Evolutionary conservation across 352 stramenopile species (phyloP), one percentile per base, ranked within the genome.

Genomic region (Elongisporangium anandrum): DNA sequence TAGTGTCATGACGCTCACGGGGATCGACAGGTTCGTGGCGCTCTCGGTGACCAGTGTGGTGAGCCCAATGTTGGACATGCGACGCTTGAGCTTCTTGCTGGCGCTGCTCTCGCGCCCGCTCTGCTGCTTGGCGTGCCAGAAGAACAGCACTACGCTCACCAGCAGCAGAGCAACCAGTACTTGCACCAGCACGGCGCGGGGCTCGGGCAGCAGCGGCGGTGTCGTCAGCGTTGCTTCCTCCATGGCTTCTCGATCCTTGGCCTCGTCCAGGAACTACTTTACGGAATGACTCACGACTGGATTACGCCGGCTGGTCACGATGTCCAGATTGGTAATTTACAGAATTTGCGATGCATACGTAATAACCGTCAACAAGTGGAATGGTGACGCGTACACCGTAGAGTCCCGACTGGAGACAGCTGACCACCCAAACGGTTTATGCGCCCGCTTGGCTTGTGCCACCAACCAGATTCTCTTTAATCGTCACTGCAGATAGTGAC

Each of bases 21-120:
- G 81, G 57, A 93, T 91, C 29, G 81, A 91, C 57, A 87, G 63
- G 68, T 93, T 93, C 15, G 81, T 81, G 12, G 74, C 79, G 56
- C 81, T 82, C 69, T 93, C 84, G 13, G 81, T 85, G 19, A 89
- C 69, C 4, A 90, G 68, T 54, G 84, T 93, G 24, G 81, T 79
- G 38, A 87, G 65, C 22, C 84, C 84, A 29, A 91, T 89, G 64
- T 73, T 88, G 20, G 72, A 85, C 67, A 93, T 84, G 55, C 81
- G 81, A 20, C 83, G 80, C 50, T 72, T 76, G 21, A 83, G 65
- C 52, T 61, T 66, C 41, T 54, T 60, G 24, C 62, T 59, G 2
- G 38, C 17, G n/a, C 10, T 24, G 12, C 47, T 47, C 22, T 52
- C 47, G 45, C 52, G 61, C n/a, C 58, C 61, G 34, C 58, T 45